Evolutionary conservation across 441 rosid genomes (phyloP).

Genomic region (Pelargonium fulgidum): DNA sequence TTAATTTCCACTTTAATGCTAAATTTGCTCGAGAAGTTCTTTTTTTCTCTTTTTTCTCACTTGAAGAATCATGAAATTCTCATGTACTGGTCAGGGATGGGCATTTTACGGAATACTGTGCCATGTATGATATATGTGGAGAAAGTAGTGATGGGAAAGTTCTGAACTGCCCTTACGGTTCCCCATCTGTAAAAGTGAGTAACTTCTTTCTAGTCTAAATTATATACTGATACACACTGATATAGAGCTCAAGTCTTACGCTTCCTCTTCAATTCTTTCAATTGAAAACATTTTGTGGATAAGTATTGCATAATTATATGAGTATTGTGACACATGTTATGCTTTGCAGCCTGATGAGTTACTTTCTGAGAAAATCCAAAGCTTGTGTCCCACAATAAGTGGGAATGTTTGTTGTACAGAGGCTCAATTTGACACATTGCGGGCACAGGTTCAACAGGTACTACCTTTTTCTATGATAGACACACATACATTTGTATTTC

Average conservation of each 20-base stretch:
- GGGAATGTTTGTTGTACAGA: slow-evolving; percentile 69
- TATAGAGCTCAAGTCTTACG: neutral
- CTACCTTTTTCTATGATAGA: slow-evolving; percentile 1
- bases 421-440: slow-evolving; percentile 59
- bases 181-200: slow-evolving; percentile 48
- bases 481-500: neutral
- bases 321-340: slow-evolving; percentile 8
- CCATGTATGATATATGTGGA: slow-evolving; percentile 77
- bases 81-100: slow-evolving; percentile 26
- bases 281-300: neutral
- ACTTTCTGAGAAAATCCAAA: slow-evolving; percentile 68
- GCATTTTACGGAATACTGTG: slow-evolving; percentile 58
- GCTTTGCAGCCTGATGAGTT: slow-evolving; percentile 54
- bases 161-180: slow-evolving; percentile 55
- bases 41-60: slow-evolving; percentile 1
- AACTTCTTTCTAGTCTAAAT: slow-evolving; percentile 15
- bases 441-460: slow-evolving; percentile 75
- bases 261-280: neutral
- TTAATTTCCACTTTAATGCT: slow-evolving; percentile 8
- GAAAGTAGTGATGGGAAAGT: slow-evolving; percentile 60
- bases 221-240: neutral
- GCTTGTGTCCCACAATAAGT: slow-evolving; percentile 63
- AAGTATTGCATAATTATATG: neutral
- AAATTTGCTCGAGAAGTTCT: slow-evolving; percentile 13
- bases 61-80: slow-evolving; percentile 9